These are phyloP conservation scores for Fusarium solani-melongenae DNA, from an alignment of 2,329 filamentous ascomycete genomes.

Conservation along the genomic window DNA sequence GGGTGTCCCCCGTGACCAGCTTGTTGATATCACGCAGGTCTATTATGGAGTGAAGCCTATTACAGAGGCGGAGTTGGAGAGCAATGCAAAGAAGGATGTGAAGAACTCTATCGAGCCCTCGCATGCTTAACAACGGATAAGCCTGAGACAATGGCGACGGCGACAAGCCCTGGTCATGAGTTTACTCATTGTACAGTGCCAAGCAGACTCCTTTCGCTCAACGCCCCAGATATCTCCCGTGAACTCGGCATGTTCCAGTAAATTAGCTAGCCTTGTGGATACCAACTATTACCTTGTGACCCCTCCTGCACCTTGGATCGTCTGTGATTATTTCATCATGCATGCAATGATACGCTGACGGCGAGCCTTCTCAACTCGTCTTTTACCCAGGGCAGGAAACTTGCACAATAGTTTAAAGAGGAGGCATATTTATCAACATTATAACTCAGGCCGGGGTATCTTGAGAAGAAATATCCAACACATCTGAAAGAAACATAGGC, in stretches of 20 bases:
- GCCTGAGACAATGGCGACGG: not conserved
- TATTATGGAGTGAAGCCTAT: slow-evolving; percentile 14
- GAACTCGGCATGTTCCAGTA: not conserved
- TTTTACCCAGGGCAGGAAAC: not conserved
- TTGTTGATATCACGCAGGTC: slow-evolving; percentile 2
- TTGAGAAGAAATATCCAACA: not conserved
- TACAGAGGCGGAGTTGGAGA: slow-evolving; percentile 1
- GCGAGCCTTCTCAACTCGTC: not conserved
- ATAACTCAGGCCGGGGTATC: not conserved
- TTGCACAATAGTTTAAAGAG: not conserved
- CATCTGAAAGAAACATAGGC: not conserved
- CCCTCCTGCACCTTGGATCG: not conserved
- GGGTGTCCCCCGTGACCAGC: slow-evolving; percentile 15
- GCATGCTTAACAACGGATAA: not conserved
- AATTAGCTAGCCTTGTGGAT: not conserved
- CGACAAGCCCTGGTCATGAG: not conserved
- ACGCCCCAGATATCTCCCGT: not conserved
- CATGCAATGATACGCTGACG: not conserved
- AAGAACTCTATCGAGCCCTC: not conserved
- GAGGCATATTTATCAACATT: not conserved
- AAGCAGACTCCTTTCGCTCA: not conserved
- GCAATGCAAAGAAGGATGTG: not conserved
- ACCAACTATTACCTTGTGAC: not conserved
- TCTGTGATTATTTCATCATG: not conserved
- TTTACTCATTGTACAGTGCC: not conserved